Evolutionary conservation across 164 flowering plant genomes (phyloP).

Genomic region (Umbellularia californica): DNA sequence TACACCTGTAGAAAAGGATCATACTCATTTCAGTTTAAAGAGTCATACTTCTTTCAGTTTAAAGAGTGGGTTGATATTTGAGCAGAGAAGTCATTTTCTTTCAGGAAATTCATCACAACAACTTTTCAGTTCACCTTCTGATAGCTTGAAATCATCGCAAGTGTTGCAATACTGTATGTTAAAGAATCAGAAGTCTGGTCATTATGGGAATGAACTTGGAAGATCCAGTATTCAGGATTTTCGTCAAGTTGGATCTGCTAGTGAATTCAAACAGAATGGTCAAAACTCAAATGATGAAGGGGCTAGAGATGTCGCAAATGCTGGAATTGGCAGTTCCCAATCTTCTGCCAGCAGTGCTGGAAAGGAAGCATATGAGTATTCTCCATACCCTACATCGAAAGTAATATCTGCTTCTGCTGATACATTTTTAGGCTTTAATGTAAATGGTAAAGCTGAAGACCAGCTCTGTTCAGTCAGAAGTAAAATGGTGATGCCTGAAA

Average conservation of each 20-base stretch:
- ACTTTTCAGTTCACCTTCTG: slow-evolving; percentile 1
- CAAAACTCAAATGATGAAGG: neutral
- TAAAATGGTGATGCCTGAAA: neutral
- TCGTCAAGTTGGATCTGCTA: slow-evolving; percentile 9
- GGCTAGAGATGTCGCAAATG: slow-evolving; percentile 7
- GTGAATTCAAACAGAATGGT: slow-evolving; percentile 12
- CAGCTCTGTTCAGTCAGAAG: neutral
- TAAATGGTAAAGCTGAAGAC: neutral
- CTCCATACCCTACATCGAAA: slow-evolving; percentile 9
- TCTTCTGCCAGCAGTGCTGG: slow-evolving; percentile 11
- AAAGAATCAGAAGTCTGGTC: neutral
- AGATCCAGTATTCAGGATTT: slow-evolving; percentile 4
- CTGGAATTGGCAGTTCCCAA: slow-evolving; percentile 4
- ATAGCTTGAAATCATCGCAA: slow-evolving; percentile 7
- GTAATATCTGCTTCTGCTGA: slow-evolving; percentile 5
- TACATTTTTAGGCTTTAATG: neutral
- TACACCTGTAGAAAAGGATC: slow-evolving; percentile 4
- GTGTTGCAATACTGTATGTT: slow-evolving; percentile 7
- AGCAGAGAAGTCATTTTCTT: neutral
- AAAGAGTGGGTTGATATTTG: slow-evolving; percentile 7
- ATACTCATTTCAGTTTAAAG: too few species aligned
- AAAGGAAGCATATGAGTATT: slow-evolving; percentile 11
- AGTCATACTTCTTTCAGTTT: slow-evolving; percentile 8
- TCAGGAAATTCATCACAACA: slow-evolving; percentile 5
- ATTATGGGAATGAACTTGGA: slow-evolving; percentile 6